phyloP scores from a whole-genome alignment of 129 eudicot species.

The Mikania micrantha region DNA sequence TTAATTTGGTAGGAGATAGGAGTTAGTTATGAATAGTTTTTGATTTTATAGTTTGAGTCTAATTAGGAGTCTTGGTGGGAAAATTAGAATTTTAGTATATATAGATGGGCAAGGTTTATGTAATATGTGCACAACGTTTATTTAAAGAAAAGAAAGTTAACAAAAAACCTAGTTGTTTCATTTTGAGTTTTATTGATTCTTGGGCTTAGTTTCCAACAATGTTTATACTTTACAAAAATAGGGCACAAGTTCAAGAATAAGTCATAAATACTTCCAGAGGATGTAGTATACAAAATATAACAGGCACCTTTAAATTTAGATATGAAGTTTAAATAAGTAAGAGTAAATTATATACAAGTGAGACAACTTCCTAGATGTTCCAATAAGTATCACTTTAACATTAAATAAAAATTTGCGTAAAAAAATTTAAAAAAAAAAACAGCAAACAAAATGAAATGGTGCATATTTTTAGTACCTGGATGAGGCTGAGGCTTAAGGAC shows the following conservation, averaged over 20 bases:
- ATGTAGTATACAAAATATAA: background rate
- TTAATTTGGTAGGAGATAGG: no score
- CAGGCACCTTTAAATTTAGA: background rate
- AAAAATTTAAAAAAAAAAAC: background rate
- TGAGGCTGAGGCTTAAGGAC: constrained; percentile 12
- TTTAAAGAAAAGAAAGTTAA: no score
- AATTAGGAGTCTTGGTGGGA: no score
- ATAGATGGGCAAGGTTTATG: no score
- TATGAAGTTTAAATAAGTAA: background rate
- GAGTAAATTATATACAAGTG: background rate
- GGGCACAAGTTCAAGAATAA: background rate
- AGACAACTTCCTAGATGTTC: background rate
- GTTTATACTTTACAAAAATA: background rate
- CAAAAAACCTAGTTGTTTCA: no score
- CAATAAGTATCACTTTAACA: background rate
- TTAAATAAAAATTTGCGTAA: background rate
- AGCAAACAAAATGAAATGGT: background rate
- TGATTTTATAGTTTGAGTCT: no score
- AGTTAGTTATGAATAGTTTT: no score
- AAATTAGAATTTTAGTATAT: no score
- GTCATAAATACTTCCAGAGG: background rate
- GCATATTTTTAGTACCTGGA: constrained; percentile 32
- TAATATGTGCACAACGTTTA: no score
- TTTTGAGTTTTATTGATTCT: no score
- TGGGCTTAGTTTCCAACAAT: no score